Evolutionary conservation across 2,329 filamentous ascomycete species (phyloP).

Genomic region (Paramyrothecium sp.): DNA sequence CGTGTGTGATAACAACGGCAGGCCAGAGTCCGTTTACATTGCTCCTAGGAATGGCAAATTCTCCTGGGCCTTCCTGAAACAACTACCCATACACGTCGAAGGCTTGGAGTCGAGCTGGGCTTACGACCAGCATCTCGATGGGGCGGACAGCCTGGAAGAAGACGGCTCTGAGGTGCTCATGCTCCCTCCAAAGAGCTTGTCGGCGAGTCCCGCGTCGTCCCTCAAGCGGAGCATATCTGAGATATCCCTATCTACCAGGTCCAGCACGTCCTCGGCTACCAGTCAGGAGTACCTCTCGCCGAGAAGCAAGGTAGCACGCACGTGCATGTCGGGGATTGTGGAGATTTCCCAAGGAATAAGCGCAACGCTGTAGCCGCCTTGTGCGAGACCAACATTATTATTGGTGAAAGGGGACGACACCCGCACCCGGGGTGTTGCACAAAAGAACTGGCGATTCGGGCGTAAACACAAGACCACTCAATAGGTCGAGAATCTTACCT

Average conservation of each 20-base stretch:
- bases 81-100: conserved; percentile 45
- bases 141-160: conserved; percentile 18
- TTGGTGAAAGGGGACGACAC: no score
- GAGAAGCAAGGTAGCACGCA: conserved; percentile 36
- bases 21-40: conserved; percentile 59
- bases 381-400: no score
- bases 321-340: conserved; percentile 35
- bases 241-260: conserved; percentile 41
- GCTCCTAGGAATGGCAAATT: conserved; percentile 53
- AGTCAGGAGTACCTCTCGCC: conserved; percentile 27
- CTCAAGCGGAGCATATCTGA: conserved; percentile 53
- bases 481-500: background rate
- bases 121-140: conserved; percentile 50
- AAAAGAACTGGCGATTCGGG: no score
- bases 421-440: no score
- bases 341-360: conserved; percentile 31
- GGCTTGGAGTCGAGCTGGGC: conserved; percentile 56
- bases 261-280: conserved; percentile 7
- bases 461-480: no score
- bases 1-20: conserved; percentile 52
- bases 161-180: conserved; percentile 16
- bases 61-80: conserved; percentile 53
- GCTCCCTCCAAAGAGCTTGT: conserved; percentile 12
- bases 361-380: conserved; percentile 12
- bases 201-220: conserved; percentile 20